Evolutionary conservation across 23 red algal genomes (phyloP).

Genomic region (Cyanidioschyzon merolae): DNA sequence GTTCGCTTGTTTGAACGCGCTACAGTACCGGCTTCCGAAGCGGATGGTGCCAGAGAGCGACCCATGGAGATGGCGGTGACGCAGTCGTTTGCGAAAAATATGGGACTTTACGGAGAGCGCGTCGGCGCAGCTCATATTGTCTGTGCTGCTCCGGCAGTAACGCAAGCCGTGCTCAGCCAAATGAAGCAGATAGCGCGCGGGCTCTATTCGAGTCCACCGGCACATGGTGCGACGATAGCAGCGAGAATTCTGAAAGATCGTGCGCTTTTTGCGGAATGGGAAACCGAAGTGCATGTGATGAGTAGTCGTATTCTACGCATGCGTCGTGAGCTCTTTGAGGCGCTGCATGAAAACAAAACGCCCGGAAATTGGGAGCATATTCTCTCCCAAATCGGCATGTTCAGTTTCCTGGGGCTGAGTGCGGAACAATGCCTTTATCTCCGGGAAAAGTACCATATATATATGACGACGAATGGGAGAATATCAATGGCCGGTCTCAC

Average conservation of each 20-base stretch:
- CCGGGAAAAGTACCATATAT: slow-evolving; percentile 73
- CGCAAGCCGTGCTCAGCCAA: slow-evolving; percentile 37
- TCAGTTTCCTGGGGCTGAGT: slow-evolving; percentile 73
- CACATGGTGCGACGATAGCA: slow-evolving; percentile 63
- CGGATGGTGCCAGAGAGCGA: slow-evolving; percentile 44
- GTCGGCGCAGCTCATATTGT: slow-evolving; percentile 67
- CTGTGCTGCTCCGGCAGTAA: background rate
- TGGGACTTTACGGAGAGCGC: slow-evolving; percentile 90
- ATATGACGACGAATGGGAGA: slow-evolving; percentile 85
- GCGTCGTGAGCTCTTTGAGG: slow-evolving; percentile 43
- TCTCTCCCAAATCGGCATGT: slow-evolving; percentile 90
- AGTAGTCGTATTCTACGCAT: slow-evolving; percentile 54
- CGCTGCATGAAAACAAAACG: slow-evolving; percentile 35
- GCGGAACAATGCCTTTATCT: slow-evolving; percentile 60
- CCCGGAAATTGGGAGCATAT: slow-evolving; percentile 87
- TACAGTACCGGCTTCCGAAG: slow-evolving; percentile 23
- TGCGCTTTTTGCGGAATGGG: slow-evolving; percentile 55
- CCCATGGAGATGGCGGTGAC: slow-evolving; percentile 73
- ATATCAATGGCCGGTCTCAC: slow-evolving; percentile 90
- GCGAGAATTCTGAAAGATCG: slow-evolving; percentile 52
- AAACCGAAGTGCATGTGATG: slow-evolving; percentile 70
- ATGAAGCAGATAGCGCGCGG: slow-evolving; percentile 55
- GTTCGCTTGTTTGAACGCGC: slow-evolving; percentile 18
- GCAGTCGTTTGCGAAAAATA: slow-evolving; percentile 95
- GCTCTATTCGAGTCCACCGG: slow-evolving; percentile 80